Percentiles rank a stretch among this genome's conserved stretches.
Evolutionary conservation across 2,329 filamentous ascomycete species (phyloP).

Genomic region (Penicillium sp.): DNA sequence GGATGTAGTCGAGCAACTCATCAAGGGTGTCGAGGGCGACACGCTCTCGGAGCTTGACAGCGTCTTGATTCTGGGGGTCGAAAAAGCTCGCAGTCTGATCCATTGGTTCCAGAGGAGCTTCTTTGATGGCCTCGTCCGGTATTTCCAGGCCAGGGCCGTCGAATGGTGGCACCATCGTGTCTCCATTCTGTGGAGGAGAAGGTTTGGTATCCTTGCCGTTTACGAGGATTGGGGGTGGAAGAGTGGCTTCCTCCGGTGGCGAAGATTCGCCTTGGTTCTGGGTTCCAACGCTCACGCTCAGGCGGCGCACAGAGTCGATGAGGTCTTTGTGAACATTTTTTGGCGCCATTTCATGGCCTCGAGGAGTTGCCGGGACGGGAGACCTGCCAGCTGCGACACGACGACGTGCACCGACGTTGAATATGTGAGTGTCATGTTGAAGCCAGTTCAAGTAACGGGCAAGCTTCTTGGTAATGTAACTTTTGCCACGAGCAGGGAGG

Average conservation of each 20-base stretch:
- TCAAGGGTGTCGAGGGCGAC: constrained; percentile 90
- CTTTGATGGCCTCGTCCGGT: constrained; percentile 22
- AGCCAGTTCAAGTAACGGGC: constrained; percentile 95
- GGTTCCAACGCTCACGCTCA: constrained; percentile 41
- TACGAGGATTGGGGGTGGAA: constrained; percentile 54
- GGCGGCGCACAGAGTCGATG: constrained; percentile 44
- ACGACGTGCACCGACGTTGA: constrained; percentile 93
- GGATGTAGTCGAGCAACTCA: constrained; percentile 85
- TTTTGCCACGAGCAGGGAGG: constrained; percentile 91
- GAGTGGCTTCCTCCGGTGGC: constrained; percentile 29
- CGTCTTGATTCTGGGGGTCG: constrained; percentile 81
- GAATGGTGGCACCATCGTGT: constrained; percentile 27
- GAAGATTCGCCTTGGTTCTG: constrained; percentile 27
- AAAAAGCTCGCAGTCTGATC: constrained; percentile 95
- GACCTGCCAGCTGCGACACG: constrained; percentile 68
- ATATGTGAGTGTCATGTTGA: constrained; percentile 92
- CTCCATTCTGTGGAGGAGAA: constrained; percentile 19
- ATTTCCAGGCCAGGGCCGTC: constrained; percentile 17
- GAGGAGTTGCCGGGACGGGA: constrained; percentile 26
- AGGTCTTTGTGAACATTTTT: constrained; percentile 42
- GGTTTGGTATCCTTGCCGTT: constrained; percentile 53
- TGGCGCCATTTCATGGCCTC: constrained; percentile 18
- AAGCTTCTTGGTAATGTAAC: constrained; percentile 98
- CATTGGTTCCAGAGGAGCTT: constrained; percentile 54
- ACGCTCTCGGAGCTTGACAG: constrained; percentile 81